Conservation (phyloP, 805 yeast species). For the Candida koratica region DNA sequence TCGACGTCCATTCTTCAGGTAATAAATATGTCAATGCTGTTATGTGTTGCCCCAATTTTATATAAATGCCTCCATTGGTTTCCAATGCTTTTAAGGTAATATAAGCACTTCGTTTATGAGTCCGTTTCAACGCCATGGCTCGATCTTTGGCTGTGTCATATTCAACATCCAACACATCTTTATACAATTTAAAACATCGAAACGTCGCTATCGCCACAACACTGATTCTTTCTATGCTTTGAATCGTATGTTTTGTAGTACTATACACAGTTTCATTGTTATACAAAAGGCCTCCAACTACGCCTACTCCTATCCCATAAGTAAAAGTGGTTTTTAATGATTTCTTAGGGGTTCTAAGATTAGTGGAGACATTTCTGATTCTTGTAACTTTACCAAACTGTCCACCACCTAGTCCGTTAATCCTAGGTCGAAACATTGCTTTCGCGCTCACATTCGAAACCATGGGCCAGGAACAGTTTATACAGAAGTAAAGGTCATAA, state of each 20-base stretch:
- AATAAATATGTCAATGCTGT: slow-evolving; percentile 87
- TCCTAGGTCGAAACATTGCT: too few relatives aligned
- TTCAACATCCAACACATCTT: slow-evolving; percentile 46
- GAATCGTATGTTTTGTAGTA: slow-evolving; percentile 28
- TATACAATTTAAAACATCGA: slow-evolving; percentile 70
- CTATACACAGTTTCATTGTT: slow-evolving; percentile 37
- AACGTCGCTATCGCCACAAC: slow-evolving; percentile 67
- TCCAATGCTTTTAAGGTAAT: slow-evolving; percentile 78
- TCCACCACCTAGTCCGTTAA: too few relatives aligned
- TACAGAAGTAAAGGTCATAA: too few relatives aligned
- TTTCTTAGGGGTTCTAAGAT: neutral
- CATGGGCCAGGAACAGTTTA: too few relatives aligned
- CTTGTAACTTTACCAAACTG: too few relatives aligned
- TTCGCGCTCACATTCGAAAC: too few relatives aligned
- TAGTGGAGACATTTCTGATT: neutral
- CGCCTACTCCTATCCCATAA: slow-evolving; percentile 27
- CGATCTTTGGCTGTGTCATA: slow-evolving; percentile 45
- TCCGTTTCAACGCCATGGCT: slow-evolving; percentile 49
- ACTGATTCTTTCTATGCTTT: slow-evolving; percentile 49
- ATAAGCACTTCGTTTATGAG: slow-evolving; percentile 74
- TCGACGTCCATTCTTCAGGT: slow-evolving; percentile 91
- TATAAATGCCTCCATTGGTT: slow-evolving; percentile 86
- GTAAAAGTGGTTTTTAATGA: slow-evolving; percentile 8
- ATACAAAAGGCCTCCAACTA: slow-evolving; percentile 27
- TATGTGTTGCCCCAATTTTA: slow-evolving; percentile 92